Evolutionary conservation across 73 alveolate genomes (phyloP).

Genomic region (Paramecium biaurelia): DNA sequence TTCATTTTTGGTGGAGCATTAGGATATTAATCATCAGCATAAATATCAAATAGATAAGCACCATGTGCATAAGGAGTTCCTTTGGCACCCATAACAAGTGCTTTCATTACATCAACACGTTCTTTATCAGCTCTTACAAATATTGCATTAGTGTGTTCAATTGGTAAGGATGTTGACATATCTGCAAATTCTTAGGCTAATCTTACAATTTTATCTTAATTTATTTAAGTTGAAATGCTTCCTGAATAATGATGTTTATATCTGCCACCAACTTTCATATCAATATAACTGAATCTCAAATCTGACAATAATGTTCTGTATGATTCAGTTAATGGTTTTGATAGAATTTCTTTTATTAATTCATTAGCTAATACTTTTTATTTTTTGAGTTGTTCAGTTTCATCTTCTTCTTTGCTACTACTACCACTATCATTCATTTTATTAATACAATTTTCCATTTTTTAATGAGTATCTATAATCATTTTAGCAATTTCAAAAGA

Average conservation of each 20-base stretch:
- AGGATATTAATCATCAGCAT: constrained; percentile 92
- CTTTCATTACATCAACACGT: constrained; percentile 96
- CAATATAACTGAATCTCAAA: constrained; percentile 70
- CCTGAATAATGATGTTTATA: constrained; percentile 70
- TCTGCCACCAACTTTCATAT: constrained; percentile 59
- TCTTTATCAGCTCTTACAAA: constrained; percentile 93
- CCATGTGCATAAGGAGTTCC: constrained; percentile 99
- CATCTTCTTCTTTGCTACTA: constrained; percentile 20
- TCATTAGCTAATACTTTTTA: background rate
- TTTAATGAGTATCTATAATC: constrained; percentile 53
- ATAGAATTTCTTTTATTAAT: constrained; percentile 27
- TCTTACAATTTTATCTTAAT: constrained; percentile 70
- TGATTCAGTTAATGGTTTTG: constrained; percentile 27
- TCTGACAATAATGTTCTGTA: constrained; percentile 59
- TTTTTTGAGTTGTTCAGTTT: background rate
- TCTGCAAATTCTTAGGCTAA: constrained; percentile 97
- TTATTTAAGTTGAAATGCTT: constrained; percentile 17
- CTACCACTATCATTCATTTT: background rate
- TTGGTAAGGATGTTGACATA: constrained; percentile 90
- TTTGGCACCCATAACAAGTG: constrained; percentile 92
- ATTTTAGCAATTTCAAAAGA: constrained; percentile 56
- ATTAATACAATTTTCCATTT: constrained; percentile 37
- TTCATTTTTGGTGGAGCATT: constrained; percentile 93
- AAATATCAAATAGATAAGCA: constrained; percentile 91
- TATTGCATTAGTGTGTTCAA: constrained; percentile 94